A percentile compares a stretch with the other conserved stretches of the same genome.
phyloP scores from a whole-genome alignment of 306 rosid species.

The Sechiopsis laciniata region DNA sequence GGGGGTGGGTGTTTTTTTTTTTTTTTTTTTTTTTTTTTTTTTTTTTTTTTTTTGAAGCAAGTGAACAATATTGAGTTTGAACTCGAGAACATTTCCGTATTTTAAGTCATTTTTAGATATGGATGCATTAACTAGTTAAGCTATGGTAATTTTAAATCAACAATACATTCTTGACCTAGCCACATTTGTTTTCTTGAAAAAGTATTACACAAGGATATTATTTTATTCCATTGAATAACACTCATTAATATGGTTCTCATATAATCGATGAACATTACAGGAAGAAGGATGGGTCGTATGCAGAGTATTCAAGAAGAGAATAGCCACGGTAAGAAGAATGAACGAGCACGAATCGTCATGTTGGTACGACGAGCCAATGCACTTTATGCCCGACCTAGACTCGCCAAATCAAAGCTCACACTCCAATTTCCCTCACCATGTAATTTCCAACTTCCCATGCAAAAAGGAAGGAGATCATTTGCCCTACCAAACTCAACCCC shows the following conservation, averaged over 20 bases:
- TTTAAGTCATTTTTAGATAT: no score
- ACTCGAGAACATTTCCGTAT: no score
- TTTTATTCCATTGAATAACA: not conserved
- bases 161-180: no score
- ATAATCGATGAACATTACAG: constrained; percentile 33
- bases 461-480: not conserved
- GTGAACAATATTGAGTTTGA: no score
- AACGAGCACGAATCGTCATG: constrained; percentile 65
- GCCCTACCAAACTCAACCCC: not conserved
- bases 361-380: constrained; percentile 81
- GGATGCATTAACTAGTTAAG: no score
- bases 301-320: constrained; percentile 88
- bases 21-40: no score
- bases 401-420: constrained; percentile 35
- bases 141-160: no score
- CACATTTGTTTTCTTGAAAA: no score
- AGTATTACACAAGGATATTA: no score
- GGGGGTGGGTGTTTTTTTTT: no score
- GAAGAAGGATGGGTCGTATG: constrained; percentile 99
- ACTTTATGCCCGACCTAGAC: constrained; percentile 55
- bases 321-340: constrained; percentile 60
- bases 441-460: not conserved
- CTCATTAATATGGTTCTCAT: not conserved
- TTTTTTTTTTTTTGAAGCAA: no score
- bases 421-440: constrained; percentile 20